Evolutionary conservation across 352 stramenopile species (phyloP), one percentile per base, ranked within the genome.

Genomic region (Peronospora destructor): DNA sequence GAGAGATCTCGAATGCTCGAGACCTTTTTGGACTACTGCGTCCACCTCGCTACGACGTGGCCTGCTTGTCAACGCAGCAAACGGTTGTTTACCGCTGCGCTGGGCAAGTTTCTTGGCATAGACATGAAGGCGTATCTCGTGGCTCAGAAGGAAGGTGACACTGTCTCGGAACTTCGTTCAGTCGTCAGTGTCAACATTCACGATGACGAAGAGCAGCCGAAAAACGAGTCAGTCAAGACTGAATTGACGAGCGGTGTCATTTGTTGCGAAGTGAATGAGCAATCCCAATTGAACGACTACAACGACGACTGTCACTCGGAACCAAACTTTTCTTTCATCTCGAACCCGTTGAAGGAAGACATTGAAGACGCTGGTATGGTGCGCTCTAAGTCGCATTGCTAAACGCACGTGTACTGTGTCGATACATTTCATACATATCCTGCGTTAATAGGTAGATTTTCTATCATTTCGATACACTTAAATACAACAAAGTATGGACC

Each of bases 81-180:
- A 35, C 53, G 64, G 53, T 41, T 76, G 47, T 74, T 74, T 42
- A 49, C 51, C 4, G 28, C 55, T 23, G 51, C 69, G 3, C 28
- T 87, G 39, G 69, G 76, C 34, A 70, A 71, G 49, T 87, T 87
- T 39, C 44, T 85, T 2, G 67, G 63, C 29, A 52, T 79, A n/a
- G 69, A 87, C 19, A 40, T 86, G 28, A 66, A 35, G 2, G 45
- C 49, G 0, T 46, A 41, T 33, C 29, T 73, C 16, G 32, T 23
- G 17, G 58, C 38, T 29, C 55, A 55, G 10, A 61, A 65, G 30
- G 42, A 65, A 47, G 12, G 34, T 45, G 34, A 43, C 35, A 17
- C n/a, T 10, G n/a, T 46, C 6, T 56, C 46, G 26, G 51, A 53
- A 53, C 21, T n/a, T 37, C 40, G 33, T 12, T 32, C 44, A 4